Evolutionary conservation across 1,139 yeast species (phyloP).

Genomic region (Suhomyces chickasaworum): DNA sequence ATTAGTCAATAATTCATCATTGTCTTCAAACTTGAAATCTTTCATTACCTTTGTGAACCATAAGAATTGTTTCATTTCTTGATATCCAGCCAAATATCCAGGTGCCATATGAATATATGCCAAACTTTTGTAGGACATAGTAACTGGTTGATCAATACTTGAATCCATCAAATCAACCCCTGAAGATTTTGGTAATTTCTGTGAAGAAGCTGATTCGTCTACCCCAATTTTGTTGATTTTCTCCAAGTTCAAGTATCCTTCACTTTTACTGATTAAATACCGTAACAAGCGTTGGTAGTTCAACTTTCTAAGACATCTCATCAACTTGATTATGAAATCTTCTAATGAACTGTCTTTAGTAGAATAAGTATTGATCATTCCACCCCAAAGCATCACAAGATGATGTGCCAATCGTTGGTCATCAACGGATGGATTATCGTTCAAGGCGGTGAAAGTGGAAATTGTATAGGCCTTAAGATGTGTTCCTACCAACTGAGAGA

Average conservation of each 20-base stretch:
- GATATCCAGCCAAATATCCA: conserved; percentile 7
- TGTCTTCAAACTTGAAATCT: conserved; percentile 26
- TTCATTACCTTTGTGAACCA: conserved; percentile 34
- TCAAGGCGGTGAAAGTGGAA: conserved; percentile 4
- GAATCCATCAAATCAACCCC: background rate
- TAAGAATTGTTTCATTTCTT: conserved; percentile 29
- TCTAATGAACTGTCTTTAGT: conserved; percentile 11
- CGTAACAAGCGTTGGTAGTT: conserved; percentile 11
- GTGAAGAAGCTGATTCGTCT: background rate
- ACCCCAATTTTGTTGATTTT: conserved; percentile 8
- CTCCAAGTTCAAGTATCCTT: conserved; percentile 9
- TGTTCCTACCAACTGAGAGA: conserved; percentile 10
- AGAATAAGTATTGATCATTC: conserved; percentile 7
- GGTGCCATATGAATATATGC: conserved; percentile 13
- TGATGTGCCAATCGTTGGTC: conserved; percentile 11
- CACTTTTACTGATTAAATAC: conserved; percentile 11
- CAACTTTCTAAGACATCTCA: conserved; percentile 12
- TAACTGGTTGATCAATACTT: background rate
- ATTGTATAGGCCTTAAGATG: conserved; percentile 16
- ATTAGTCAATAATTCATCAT: conserved; percentile 16
- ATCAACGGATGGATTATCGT: conserved; percentile 5
- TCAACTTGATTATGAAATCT: conserved; percentile 13
- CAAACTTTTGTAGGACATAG: conserved; percentile 13
- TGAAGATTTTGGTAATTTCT: background rate
- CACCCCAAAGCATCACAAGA: conserved; percentile 14